phyloP scores from a whole-genome alignment of 768 basidiomycete species.

The Lentinula raphanica region DNA sequence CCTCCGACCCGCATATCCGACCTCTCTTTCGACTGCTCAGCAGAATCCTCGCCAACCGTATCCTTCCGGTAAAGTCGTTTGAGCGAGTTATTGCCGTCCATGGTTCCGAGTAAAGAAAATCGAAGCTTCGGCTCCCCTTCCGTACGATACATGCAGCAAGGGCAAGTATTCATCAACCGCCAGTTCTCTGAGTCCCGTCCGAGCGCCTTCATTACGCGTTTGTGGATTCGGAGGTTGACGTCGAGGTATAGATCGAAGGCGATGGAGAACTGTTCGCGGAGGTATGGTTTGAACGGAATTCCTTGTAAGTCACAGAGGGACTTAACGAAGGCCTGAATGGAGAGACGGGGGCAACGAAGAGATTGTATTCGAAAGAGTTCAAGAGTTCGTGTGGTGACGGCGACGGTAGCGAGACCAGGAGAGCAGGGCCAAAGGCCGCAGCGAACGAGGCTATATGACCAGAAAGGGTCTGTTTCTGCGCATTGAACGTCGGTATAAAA shows the following conservation, averaged over 20 bases:
- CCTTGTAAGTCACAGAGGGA: conserved; percentile 15
- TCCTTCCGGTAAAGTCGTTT: conserved; percentile 8
- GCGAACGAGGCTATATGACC: conserved; percentile 9
- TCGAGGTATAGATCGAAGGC: conserved; percentile 13
- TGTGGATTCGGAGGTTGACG: not conserved
- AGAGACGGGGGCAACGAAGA: conserved; percentile 12
- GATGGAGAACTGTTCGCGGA: conserved; percentile 6
- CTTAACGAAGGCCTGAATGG: conserved; percentile 16
- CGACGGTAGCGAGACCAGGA: conserved; percentile 1
- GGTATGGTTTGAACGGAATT: conserved; percentile 4
- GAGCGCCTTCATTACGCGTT: not conserved
- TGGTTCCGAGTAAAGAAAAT: conserved; percentile 3
- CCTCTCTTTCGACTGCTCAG: conserved; percentile 4
- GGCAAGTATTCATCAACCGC: conserved; percentile 12
- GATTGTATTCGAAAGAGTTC: conserved; percentile 8
- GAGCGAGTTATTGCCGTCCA: too few relatives aligned
- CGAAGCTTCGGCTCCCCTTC: conserved; percentile 6
- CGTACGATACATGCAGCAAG: conserved; percentile 12
- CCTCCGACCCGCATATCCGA: conserved; percentile 9
- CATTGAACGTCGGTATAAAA: too few relatives aligned
- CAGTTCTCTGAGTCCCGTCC: conserved; percentile 10
- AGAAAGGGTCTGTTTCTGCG: too few relatives aligned
- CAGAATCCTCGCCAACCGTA: not conserved
- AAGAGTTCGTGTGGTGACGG: conserved; percentile 4
- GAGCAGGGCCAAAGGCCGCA: conserved; percentile 12